Base-by-base conservation (phyloP, 306 rosid genomes). In the Quercus bicolor region DNA sequence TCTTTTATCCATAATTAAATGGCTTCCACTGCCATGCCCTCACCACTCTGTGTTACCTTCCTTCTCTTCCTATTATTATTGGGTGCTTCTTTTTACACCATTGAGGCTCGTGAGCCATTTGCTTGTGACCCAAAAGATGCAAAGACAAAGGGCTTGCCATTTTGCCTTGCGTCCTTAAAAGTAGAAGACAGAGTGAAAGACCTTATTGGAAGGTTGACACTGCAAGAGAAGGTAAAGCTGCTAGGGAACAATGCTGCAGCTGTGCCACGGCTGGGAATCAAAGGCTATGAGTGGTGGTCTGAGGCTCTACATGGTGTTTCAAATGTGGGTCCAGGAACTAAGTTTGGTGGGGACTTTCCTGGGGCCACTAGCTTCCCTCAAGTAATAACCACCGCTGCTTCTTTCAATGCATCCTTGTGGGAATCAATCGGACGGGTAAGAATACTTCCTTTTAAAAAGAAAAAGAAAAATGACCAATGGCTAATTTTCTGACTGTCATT, bases 231-330 rank as follows among this genome's bases (percentile, higher is more conserved):
- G 82, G 95, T 91, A 1, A 72, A 65, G 64, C 68, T 94, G 79
- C 80, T 94, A 6, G 97, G 76, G 48, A 83, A 89, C 86, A 84
- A 70, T 85, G 97, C 98, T 0, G 88, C 87, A 16, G 88, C 88
- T 23, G 90, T 94, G 80, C 91, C 92, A 0, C 71, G 97, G 37
- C 79, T 94, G 14, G 97, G 98, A 45, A 92, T 94, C 56, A 82
- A 77, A 76, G 90, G 93, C 4, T 94, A 94, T 7, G 98, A 92
- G 71, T 94, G 98, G 98, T 94, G 98, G 98, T 92, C 97, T n/a
- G 98, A 94, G 84, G 98, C 94, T 24, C 97, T 94, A 64, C 98
- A 94, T 31, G 98, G 98, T 1, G 93, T 94, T 40, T 94, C 97
- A 8, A 91, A 92, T 87, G 95, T 87, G 59, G 98, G 98, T 0